Base-by-base conservation (phyloP, 2,329 filamentous ascomycete genomes). In the Xenosphaeropsis pyriputrescens region DNA sequence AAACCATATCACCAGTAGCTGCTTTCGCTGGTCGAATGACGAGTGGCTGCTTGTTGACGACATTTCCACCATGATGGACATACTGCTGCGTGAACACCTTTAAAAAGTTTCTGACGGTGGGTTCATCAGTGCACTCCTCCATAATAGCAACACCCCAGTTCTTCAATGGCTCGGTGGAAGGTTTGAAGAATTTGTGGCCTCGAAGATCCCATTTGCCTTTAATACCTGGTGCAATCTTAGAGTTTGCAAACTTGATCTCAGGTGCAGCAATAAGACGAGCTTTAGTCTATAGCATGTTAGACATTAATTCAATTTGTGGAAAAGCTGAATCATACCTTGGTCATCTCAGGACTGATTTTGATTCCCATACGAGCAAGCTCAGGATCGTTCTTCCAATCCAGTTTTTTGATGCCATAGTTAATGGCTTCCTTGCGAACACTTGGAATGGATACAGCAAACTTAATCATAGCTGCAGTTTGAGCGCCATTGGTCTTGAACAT, bases 401-500 rank as follows among this genome's bases (percentile, higher is more conserved):
- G 65, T 45, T 80, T 70, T 0, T 61, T 52, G 7, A 94, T 71
- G 13, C 81, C 81, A 3, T 70, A 55, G 35, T 75, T 61, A 47
- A 96, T 86, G 15, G 81, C 73, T 0, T 55, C 48, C 46, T 74
- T 71, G n/a, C 91, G 82, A 19, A 75, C 55, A 0, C 56, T 54
- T 0, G 91, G 91, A 1, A 79, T 70, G 5, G 81, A 85, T 4
- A 94, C 89, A 0, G 89, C 88, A 50, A 89, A 85, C 57, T 82
- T 89, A 63, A 98, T 95, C 91, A 98, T 98, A 5, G 70, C 61
- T 0, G 79, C 63, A 0, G 89, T 95, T 60, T 93, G 67, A 0
- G 60, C 54, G 6, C 68, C 63, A 38, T 68, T 68, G 1, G 82
- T 55, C 56, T 81, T 82, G 59, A 63, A 79, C 0, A 63, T 61